A percentile compares a stretch with the other conserved stretches of the same genome.
phyloP scores from a whole-genome alignment of 2,329 filamentous ascomycete species.

The Diaporthe capsici region DNA sequence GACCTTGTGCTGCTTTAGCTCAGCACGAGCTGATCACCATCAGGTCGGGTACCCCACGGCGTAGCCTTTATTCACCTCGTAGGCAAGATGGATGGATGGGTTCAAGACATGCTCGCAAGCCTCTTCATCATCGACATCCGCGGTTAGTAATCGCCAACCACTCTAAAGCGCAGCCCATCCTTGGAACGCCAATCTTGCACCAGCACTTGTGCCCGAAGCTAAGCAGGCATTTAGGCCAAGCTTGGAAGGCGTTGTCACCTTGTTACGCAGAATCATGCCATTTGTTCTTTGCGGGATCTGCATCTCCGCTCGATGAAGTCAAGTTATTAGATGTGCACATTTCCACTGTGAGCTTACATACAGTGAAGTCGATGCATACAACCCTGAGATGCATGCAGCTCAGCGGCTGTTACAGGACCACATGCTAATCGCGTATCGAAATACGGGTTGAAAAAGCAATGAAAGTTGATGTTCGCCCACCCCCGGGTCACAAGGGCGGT shows the following conservation, averaged over 20 bases:
- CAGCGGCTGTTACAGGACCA: background rate
- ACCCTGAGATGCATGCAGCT: background rate
- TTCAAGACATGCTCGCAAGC: background rate
- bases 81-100: background rate
- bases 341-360: background rate
- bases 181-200: conserved; percentile 4
- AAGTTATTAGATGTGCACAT: background rate
- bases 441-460: background rate
- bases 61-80: background rate
- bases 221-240: background rate
- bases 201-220: conserved; percentile 16
- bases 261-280: conserved; percentile 18
- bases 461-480: too few species aligned
- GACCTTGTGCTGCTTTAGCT: background rate
- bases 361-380: background rate
- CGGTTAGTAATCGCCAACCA: background rate
- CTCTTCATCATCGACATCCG: background rate
- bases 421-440: too few species aligned
- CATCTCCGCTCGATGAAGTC: background rate
- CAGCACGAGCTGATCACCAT: background rate
- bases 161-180: background rate
- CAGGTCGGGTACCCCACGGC: background rate
- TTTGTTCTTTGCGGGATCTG: background rate
- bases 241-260: conserved; percentile 13
- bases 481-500: background rate